Percentiles rank a stretch among this genome's conserved stretches.
These are phyloP conservation scores for Tulasnella sp. DNA, from an alignment of 768 basidiomycete species.

Conservation along the genomic window DNA sequence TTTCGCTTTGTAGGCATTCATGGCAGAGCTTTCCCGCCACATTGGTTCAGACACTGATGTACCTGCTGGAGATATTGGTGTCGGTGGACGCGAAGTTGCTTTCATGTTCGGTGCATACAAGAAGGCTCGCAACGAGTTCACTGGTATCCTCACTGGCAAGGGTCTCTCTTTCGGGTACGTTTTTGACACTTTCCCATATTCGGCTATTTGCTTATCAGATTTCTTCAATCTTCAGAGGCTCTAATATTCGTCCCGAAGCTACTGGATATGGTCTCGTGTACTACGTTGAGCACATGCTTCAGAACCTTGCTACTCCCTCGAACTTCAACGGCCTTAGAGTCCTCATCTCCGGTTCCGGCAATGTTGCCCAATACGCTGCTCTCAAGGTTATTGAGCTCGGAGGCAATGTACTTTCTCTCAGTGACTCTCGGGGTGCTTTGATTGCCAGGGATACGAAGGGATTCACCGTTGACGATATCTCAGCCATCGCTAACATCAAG, in stretches of 20 bases:
- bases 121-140: conserved; percentile 56
- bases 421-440: conserved; percentile 61
- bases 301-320: neutral
- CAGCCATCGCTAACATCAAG: conserved; percentile 27
- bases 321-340: conserved; percentile 11
- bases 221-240: conserved; percentile 31
- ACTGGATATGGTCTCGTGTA: conserved; percentile 65
- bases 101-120: conserved; percentile 72
- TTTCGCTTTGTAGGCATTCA: conserved; percentile 37
- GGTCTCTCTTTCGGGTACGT: conserved; percentile 41
- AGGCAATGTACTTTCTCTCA: conserved; percentile 53
- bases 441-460: conserved; percentile 39
- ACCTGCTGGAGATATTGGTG: conserved; percentile 62
- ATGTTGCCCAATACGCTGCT: conserved; percentile 65
- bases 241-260: conserved; percentile 60
- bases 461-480: conserved; percentile 32
- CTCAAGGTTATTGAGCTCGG: conserved; percentile 68
- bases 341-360: conserved; percentile 52
- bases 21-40: conserved; percentile 59
- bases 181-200: too few relatives aligned
- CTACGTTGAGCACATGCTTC: conserved; percentile 50
- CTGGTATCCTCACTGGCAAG: conserved; percentile 59
- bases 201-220: neutral
- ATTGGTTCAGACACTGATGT: conserved; percentile 66
- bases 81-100: conserved; percentile 61